Base-by-base conservation (phyloP, 768 basidiomycete genomes). In the Suillus brevipes region DNA sequence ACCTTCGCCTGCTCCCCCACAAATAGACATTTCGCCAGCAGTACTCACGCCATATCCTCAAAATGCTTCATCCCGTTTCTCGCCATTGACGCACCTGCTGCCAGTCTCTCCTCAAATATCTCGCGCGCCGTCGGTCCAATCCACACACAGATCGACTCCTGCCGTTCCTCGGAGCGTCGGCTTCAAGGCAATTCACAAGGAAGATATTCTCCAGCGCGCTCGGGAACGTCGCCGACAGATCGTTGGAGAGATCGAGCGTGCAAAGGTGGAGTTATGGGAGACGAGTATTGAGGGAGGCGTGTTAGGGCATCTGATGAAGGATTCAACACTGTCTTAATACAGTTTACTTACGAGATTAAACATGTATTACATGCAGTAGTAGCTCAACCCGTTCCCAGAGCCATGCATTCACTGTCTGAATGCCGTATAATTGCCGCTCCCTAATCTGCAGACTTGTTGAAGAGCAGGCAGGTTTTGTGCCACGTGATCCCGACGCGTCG, bases 181-280 rank as follows among this genome's bases (percentile, higher is more conserved):
- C 25, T 9, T n/a, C 62, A 63, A 65, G 28, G 14, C 45, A 6
- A 56, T 69, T 23, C 74, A 76, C 57, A 83, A 79, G 66, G 79
- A 77, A 31, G 83, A 81, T 13, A 76, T 88, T 25, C 65, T 92
- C 38, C 77, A 73, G 52, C 81, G 82, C 16, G 90, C 89, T 16
- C 79, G 77, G 62, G 84, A 85, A 69, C 81, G 84, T 70, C 83
- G 85, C 65, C 75, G 76, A 62, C 79, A 84, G 68, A 68, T 93
- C 43, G 76, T 77, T 63, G 76, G 75, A 12, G 87, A 89, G 75
- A 76, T 92, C 53, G 82, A 87, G 58, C 79, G 77, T 61, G 84
- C 87, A 28, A 89, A 88, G 71, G 80, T 85, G 36, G 86, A 89
- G 70, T 74, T 92, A 64, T 92, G 91, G 91, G 89, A 91, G 77